Evolutionary conservation across 164 flowering plant species (phyloP).

Genomic region (Kalanchoe fedtschenkoi): DNA sequence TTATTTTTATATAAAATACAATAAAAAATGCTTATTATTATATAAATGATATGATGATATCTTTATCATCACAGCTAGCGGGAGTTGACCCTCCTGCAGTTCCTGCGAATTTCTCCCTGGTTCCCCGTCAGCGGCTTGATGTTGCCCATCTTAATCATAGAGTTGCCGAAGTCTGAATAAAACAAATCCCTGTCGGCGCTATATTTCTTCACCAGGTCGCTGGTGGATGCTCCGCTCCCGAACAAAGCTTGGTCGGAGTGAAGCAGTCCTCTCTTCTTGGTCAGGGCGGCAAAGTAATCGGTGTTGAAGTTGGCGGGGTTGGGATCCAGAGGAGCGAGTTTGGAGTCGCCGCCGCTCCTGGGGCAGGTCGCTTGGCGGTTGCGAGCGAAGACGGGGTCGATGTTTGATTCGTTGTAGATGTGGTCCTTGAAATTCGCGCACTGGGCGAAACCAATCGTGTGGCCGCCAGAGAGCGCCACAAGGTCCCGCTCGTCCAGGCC

Average conservation of each 20-base stretch:
- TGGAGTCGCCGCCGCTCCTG: slow-evolving; percentile 13
- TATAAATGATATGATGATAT: too few relatives aligned
- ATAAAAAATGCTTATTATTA: too few relatives aligned
- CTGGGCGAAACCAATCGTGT: slow-evolving; percentile 22
- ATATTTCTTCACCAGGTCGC: slow-evolving; percentile 15
- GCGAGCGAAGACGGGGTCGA: slow-evolving; percentile 15
- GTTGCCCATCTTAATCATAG: too few relatives aligned
- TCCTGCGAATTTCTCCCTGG: slow-evolving; percentile 18
- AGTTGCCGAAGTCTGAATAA: too few relatives aligned
- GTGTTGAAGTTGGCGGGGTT: slow-evolving; percentile 11
- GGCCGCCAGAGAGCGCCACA: too few relatives aligned
- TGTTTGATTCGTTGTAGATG: slow-evolving; percentile 25
- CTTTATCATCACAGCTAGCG: too few relatives aligned
- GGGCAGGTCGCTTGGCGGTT: slow-evolving; percentile 17
- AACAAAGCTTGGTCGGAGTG: slow-evolving; percentile 27
- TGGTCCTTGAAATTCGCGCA: slow-evolving; percentile 16
- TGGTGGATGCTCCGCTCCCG: slow-evolving; percentile 15
- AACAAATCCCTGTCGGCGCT: slow-evolving; percentile 8
- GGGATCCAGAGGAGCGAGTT: slow-evolving; percentile 12
- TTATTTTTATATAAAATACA: too few relatives aligned
- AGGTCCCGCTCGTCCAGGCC: too few relatives aligned
- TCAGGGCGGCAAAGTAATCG: slow-evolving; percentile 14
- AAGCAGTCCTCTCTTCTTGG: slow-evolving; percentile 18
- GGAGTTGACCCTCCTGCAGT: slow-evolving; percentile 24
- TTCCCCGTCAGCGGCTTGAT: slow-evolving; percentile 20